A percentile compares a stretch with the other conserved stretches of the same genome.
phyloP scores from a whole-genome alignment of 2,329 filamentous ascomycete species.

The Aspergillus pseudotamarii region DNA sequence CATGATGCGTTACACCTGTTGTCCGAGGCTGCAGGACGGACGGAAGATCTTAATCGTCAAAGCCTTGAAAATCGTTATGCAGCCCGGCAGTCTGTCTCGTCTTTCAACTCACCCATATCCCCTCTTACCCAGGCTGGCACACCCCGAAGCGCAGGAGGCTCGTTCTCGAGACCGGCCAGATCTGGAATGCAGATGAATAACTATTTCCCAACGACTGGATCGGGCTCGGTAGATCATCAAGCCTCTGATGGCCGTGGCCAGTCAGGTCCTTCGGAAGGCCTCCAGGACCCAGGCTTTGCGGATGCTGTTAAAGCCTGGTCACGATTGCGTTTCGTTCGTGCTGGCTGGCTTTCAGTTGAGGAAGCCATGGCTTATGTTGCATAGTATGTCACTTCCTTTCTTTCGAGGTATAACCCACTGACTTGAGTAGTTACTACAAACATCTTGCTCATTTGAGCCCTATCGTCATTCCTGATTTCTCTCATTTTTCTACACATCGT shows the following conservation, averaged over 20 bases:
- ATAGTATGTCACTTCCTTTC: slow-evolving; percentile 62
- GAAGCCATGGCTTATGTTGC: slow-evolving; percentile 93
- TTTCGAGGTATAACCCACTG: slow-evolving; percentile 13
- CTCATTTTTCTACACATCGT: slow-evolving; percentile 75
- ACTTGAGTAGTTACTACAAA: slow-evolving; percentile 72
- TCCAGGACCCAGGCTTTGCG: slow-evolving; percentile 45
- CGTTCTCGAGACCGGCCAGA: slow-evolving; percentile 40
- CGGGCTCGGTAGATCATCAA: slow-evolving; percentile 30
- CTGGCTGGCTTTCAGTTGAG: slow-evolving; percentile 92
- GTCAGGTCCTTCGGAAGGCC: slow-evolving; percentile 29
- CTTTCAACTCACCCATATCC: slow-evolving; percentile 43
- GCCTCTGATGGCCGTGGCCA: slow-evolving; percentile 31
- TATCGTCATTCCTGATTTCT: slow-evolving; percentile 89
- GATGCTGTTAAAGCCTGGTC: slow-evolving; percentile 86
- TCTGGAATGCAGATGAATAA: slow-evolving; percentile 52
- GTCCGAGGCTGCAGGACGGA: slow-evolving; percentile 74
- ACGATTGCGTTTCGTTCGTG: slow-evolving; percentile 89
- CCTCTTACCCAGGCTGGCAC: slow-evolving; percentile 38
- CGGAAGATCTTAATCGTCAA: slow-evolving; percentile 53
- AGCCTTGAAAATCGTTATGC: slow-evolving; percentile 50
- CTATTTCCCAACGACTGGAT: slow-evolving; percentile 49
- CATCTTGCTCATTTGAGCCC: slow-evolving; percentile 90
- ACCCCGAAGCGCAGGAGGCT: slow-evolving; percentile 37
- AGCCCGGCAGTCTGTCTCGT: slow-evolving; percentile 41
- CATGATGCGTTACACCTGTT: slow-evolving; percentile 91